Conservation (phyloP, 1,284 basidiomycete species). For the Ganoderma lucidum region DNA sequence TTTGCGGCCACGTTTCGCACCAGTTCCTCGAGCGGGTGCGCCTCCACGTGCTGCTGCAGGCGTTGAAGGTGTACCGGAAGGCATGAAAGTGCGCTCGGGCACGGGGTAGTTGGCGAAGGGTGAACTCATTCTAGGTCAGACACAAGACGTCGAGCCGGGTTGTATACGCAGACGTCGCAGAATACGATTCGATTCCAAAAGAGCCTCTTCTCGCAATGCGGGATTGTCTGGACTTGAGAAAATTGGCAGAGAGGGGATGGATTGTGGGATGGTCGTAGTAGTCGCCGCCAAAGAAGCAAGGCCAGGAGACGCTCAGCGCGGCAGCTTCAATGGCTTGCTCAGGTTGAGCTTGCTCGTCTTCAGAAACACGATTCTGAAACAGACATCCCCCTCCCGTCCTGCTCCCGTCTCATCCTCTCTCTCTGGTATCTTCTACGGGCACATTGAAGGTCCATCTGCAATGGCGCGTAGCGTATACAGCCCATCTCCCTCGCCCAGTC, state of each 20-base stretch:
- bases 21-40: conserved; percentile 47
- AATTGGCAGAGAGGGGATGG: neutral
- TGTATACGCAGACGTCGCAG: neutral
- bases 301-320: neutral
- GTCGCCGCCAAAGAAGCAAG: neutral
- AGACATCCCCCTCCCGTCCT: too few species aligned
- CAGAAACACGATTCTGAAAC: too few species aligned
- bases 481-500: conserved; percentile 45
- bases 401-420: neutral
- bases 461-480: conserved; percentile 46
- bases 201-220: neutral
- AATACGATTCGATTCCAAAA: neutral
- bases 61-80: conserved; percentile 35
- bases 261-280: neutral
- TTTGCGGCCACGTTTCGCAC: conserved; percentile 67
- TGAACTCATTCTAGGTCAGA: conserved; percentile 34
- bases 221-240: neutral
- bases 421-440: neutral
- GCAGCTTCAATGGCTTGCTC: neutral
- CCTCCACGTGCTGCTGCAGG: conserved; percentile 40
- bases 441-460: neutral
- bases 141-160: neutral
- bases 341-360: neutral
- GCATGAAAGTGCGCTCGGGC: conserved; percentile 45
- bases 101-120: conserved; percentile 40